Conservation (phyloP, 768 basidiomycete species). For the Mycena venus region DNA sequence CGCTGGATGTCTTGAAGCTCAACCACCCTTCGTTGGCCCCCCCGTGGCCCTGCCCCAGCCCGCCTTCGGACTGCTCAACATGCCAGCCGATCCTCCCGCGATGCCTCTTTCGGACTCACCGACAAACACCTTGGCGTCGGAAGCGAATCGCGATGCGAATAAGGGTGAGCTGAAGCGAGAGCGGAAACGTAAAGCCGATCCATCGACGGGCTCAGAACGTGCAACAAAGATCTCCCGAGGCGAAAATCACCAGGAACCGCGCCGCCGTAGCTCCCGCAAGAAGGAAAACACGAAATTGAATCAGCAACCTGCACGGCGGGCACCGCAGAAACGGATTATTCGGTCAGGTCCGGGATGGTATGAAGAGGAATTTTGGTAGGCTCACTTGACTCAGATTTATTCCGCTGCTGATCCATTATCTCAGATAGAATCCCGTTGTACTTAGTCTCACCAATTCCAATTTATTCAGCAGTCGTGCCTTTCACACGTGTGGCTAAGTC, state of each 20-base stretch:
- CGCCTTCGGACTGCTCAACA: neutral
- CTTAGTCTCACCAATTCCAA: neutral
- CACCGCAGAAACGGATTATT: neutral
- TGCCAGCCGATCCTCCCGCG: neutral
- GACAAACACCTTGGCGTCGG: neutral
- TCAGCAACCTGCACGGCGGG: neutral
- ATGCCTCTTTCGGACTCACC: neutral
- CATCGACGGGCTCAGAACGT: neutral
- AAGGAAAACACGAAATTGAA: neutral
- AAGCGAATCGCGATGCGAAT: neutral
- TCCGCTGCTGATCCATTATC: too few relatives aligned
- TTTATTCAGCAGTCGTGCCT: neutral
- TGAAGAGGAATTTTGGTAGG: neutral
- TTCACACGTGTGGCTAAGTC: neutral
- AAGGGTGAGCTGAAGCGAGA: neutral
- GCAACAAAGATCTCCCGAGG: neutral
- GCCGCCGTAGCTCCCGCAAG: neutral
- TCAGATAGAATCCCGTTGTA: neutral
- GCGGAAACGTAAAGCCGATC: neutral
- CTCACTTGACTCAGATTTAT: neutral
- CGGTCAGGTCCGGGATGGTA: neutral
- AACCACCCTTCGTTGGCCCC: neutral
- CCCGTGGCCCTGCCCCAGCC: neutral
- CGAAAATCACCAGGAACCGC: neutral
- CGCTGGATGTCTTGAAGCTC: neutral